phyloP scores from a whole-genome alignment of 2,329 filamentous ascomycete species.

The Calonectria multiphialidica region DNA sequence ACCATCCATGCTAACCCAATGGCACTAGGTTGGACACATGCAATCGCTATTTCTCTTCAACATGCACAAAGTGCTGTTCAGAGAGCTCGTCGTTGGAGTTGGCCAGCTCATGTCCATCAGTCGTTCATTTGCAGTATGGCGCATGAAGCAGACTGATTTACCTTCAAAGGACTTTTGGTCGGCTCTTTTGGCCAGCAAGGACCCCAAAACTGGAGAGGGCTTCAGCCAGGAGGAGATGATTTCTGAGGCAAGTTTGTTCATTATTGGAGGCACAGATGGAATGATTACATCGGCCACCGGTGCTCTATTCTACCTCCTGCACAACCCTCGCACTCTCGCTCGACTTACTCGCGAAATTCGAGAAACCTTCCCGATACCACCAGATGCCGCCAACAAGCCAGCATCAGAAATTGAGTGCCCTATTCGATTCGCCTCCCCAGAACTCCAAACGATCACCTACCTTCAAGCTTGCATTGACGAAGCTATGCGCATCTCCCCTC shows the following conservation, averaged over 20 bases:
- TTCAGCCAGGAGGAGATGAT: conserved; percentile 3
- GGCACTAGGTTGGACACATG: not conserved
- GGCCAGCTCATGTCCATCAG: conserved; percentile 7
- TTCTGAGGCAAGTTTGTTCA: not conserved
- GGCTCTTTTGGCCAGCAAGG: not conserved
- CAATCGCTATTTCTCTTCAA: conserved; percentile 5
- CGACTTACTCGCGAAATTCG: not conserved
- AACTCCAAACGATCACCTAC: not conserved
- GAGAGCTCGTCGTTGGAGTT: not conserved
- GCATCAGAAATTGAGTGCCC: not conserved
- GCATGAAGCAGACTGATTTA: not conserved
- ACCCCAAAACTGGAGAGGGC: not conserved
- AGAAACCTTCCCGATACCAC: not conserved
- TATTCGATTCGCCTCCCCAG: not conserved
- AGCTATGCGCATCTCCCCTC: conserved; percentile 6
- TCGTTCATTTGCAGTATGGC: not conserved
- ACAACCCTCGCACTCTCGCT: conserved; percentile 7
- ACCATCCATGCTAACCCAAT: not conserved
- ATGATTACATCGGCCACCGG: not conserved
- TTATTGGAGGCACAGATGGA: not conserved
- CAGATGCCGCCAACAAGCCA: not conserved
- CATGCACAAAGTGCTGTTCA: not conserved
- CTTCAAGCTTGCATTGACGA: not conserved
- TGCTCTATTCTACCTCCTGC: not conserved
- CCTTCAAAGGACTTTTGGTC: conserved; percentile 8